Percentiles rank a stretch among this genome's conserved stretches.
Evolutionary conservation across 441 rosid genomes (phyloP).

Genomic region (Manihot esculenta): DNA sequence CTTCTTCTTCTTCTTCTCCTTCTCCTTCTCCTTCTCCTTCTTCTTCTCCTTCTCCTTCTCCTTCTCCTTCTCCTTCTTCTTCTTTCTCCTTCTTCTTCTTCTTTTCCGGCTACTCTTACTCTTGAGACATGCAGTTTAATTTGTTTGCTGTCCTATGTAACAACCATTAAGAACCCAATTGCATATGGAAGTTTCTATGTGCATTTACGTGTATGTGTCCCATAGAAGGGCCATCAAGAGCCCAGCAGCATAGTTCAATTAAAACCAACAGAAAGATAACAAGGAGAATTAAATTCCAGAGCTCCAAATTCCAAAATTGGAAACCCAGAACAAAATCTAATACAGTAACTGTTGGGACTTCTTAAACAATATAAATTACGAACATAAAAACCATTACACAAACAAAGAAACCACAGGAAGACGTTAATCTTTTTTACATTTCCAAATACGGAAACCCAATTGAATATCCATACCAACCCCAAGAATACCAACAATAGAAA

Average conservation of each 20-base stretch:
- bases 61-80: too few relatives aligned
- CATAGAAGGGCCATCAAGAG: not conserved
- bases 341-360: not conserved
- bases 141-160: not conserved
- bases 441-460: slow-evolving; percentile 1
- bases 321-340: slow-evolving; percentile 3
- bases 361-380: not conserved
- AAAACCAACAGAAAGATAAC: not conserved
- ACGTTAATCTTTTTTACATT: not conserved
- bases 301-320: not conserved
- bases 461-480: not conserved
- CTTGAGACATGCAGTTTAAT: not conserved
- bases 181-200: not conserved
- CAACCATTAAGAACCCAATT: slow-evolving; percentile 1
- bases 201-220: not conserved
- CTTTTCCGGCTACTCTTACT: too few relatives aligned
- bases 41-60: too few relatives aligned
- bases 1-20: too few relatives aligned
- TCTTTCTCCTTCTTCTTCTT: too few relatives aligned
- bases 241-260: slow-evolving; percentile 6
- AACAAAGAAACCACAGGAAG: not conserved
- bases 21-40: too few relatives aligned
- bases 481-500: not conserved
- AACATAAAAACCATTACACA: not conserved
- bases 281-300: not conserved